Base-by-base conservation (phyloP, 371 early-diverging fungal genomes). In the Actinomucor elegans region DNA sequence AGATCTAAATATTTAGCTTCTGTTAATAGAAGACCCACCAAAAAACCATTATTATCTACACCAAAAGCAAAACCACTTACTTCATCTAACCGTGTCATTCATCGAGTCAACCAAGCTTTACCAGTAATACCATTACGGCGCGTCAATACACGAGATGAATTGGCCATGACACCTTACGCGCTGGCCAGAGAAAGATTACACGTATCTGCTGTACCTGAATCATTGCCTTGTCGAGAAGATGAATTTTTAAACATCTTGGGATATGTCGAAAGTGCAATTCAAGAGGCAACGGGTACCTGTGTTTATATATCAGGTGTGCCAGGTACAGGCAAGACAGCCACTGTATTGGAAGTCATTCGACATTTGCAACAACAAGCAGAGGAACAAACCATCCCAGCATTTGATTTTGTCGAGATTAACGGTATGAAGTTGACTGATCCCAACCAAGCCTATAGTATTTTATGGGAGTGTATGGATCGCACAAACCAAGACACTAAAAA, bases 301-400 rank as follows among this genome's bases (percentile, higher is more conserved):
- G 75, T 94, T 28, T 96, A 96, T 66, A 89, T 98, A 14, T 92
- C 95, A n/a, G 97, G 97, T 4, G 94, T 96, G 0, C 97, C 97
- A 0, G 99, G 99, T 1, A 97, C 99, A 4, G 99, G 99, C 34
- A 99, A 99, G 69, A 99, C 99, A 0, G 98, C 96, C 0, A 97
- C 98, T 0, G 92, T 98, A 0, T 78, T 85, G 14, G 90, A 89
- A 63, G 94, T 93, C 0, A 85, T 99, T 24, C 79, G 87, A 8
- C 73, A 86, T 24, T 74, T 96, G 33, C 80, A 88, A 38, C 75
- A 81, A 8, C 80, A 84, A 34, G 83, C 82, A n/a, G 88, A 86
- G 20, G 73, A 79, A 31, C 80, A 81, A 47, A 77, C 84, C 17
- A 48, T 93, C 12, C 69, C 83, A 0, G 71, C 77, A 0, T 97